Evolutionary conservation across 768 basidiomycete species (phyloP), one percentile per base, ranked within the genome.

Genomic region (Boletus subcaerulescens): DNA sequence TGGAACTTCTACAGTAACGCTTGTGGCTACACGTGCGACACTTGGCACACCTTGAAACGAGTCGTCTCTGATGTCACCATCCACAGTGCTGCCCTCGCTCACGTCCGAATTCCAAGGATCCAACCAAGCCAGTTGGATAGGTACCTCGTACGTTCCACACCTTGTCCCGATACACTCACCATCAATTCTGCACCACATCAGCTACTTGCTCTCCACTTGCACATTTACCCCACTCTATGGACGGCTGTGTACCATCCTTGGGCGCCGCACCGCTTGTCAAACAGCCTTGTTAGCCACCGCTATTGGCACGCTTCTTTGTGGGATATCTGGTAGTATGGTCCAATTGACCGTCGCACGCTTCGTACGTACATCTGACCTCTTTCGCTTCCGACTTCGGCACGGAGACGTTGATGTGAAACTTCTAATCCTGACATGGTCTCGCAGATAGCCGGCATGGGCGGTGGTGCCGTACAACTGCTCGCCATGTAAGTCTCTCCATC

Each of bases 71-170:
- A 65, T 18, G 11, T 3, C 13, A 10, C 13, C 0, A 46, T 45
- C 29, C n/a, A 15, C 18, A 61, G 55, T 56, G 14, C 33, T 65
- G 2, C 60, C 59, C 8, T 48, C 59, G 1, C 60, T 65, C 43
- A 59, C 61, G 20, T 71, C 61, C 11, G 58, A 67, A 36, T 66
- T 66, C 53, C 59, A 62, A 12, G 60, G 33, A n/a, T 66, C 65
- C 13, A 67, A 66, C 38, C 62, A 65, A 55, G 63, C 65, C n/a
- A 66, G 65, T 29, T 66, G 65, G 65, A 52, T 67, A 9, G 65
- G 65, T 22, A 67, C 65, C 6, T 53, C 65, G 65, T 66, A 52
- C 18, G 52, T 56, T 47, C n/a, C 11, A 26, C 12, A 1, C n/a
- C 3, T 32, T 13, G 10, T 43, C 22, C 8, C 17, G 1, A 3